Evolutionary conservation across 2,329 filamentous ascomycete genomes (phyloP), one percentile per base, ranked within the genome.

Genomic region (Trichoderma sp.): DNA sequence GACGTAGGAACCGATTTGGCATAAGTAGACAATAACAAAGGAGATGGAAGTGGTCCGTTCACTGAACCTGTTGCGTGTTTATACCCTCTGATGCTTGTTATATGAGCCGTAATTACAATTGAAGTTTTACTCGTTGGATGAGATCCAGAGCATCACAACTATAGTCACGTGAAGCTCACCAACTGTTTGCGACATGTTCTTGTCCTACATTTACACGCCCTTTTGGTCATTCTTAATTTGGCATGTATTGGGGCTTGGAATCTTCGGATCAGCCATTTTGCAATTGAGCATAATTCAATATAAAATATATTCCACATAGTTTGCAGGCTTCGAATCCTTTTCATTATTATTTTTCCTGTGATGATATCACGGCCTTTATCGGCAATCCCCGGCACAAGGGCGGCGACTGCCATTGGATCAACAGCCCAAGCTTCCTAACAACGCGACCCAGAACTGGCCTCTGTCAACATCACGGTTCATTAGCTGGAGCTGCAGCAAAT

Each of bases 321-420:
- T 17, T 19, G 25, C 5, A 29, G 52, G 22, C 52, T 32, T 5
- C 10, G 9, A 34, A 19, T 3, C 13, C n/a, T 22, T 34, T 32
- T 29, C 4, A 54, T 34, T 6, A 10, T 17, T 54, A n/a, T 2
- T 22, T 48, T 15, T 4, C 7, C 2, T 4, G 22, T 27, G 19
- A 56, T 27, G 45, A 56, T 12, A 27, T 53, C 22, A 45, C 63
- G 63, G 63, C 63, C 63, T 65, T 35, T 19, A 53, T 65, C 63
- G 63, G 63, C 29, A 65, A 65, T 25, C 52, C 63, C 63, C 63
- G 63, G 63, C 63, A 45, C 63, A 57, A 65, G 8, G 22, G 35
- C 17, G 50, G 27, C 27, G 35, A 12, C 29, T 32, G 52, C 27
- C 19, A 56, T 35, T 65, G 52, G 37, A 45, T 57, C 52, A 27